phyloP scores from a whole-genome alignment of 148 eudicot genomes.

The Amaranthus cruentus region DNA sequence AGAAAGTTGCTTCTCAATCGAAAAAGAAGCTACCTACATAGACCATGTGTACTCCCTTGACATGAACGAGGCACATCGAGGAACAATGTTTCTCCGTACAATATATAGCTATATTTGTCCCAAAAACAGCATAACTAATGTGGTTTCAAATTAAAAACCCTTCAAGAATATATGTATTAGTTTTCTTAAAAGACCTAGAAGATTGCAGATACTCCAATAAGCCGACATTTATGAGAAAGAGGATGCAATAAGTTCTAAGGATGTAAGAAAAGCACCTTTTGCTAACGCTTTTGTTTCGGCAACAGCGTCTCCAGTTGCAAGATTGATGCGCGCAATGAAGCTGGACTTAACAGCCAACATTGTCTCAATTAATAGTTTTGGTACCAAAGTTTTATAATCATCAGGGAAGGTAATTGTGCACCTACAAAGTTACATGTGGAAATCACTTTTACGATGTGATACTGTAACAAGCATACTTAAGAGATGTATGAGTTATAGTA shows the following conservation, averaged over 20 bases:
- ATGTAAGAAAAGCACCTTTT: slow-evolving; percentile 49
- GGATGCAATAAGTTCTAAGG: slow-evolving; percentile 4
- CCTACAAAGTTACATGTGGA: slow-evolving; percentile 44
- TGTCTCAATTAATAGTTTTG: slow-evolving; percentile 67
- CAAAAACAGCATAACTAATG: not conserved
- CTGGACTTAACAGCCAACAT: slow-evolving; percentile 61
- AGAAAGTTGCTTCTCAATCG: not conserved
- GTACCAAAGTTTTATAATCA: slow-evolving; percentile 80
- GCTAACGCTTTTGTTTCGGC: slow-evolving; percentile 89
- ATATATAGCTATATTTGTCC: not conserved
- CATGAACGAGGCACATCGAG: not conserved
- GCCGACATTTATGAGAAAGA: not conserved
- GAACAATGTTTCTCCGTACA: not conserved
- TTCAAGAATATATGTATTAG: not conserved
- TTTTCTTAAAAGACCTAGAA: not conserved
- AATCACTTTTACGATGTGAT: slow-evolving; percentile 7
- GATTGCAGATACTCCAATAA: not conserved
- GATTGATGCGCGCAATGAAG: slow-evolving; percentile 75
- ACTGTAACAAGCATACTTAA: not conserved
- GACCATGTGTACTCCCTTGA: not conserved
- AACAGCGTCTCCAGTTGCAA: slow-evolving; percentile 85
- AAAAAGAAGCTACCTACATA: not conserved
- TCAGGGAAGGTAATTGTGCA: slow-evolving; percentile 84
- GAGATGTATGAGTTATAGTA: not conserved
- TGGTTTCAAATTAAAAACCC: too few species aligned